These are phyloP conservation scores for Linnemannia zychae DNA, from an alignment of 192 early-diverging fungal species.

Conservation along the genomic window DNA sequence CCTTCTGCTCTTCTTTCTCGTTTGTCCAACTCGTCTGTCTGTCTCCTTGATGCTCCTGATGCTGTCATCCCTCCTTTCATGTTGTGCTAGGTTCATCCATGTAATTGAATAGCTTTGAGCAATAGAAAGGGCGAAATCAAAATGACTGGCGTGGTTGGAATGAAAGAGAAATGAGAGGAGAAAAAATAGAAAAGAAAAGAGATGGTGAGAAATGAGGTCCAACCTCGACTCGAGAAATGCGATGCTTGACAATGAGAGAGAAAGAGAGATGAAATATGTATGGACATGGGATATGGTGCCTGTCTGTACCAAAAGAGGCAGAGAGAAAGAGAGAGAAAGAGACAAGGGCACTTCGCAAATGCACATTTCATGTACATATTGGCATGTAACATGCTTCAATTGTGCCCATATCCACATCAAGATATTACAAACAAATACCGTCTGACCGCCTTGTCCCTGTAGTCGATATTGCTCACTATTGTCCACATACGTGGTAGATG, in stretches of 20 bases:
- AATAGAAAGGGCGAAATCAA: slow-evolving; percentile 3
- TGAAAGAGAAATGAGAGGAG: too few relatives aligned
- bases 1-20: neutral
- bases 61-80: neutral
- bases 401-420: neutral
- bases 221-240: neutral
- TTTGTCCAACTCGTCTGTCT: slow-evolving; percentile 1
- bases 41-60: neutral
- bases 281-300: too few relatives aligned
- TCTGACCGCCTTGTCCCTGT: neutral
- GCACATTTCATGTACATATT: neutral
- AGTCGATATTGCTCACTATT: neutral
- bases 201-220: neutral
- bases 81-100: neutral
- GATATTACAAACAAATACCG: neutral
- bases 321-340: neutral
- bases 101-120: neutral
- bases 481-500: neutral
- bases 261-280: neutral
- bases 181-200: neutral
- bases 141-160: neutral
- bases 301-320: neutral
- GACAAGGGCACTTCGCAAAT: neutral
- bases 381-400: neutral
- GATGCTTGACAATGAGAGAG: neutral